phyloP scores from a whole-genome alignment of 495 filamentous ascomycete species.

The Geoglossum glabrum region DNA sequence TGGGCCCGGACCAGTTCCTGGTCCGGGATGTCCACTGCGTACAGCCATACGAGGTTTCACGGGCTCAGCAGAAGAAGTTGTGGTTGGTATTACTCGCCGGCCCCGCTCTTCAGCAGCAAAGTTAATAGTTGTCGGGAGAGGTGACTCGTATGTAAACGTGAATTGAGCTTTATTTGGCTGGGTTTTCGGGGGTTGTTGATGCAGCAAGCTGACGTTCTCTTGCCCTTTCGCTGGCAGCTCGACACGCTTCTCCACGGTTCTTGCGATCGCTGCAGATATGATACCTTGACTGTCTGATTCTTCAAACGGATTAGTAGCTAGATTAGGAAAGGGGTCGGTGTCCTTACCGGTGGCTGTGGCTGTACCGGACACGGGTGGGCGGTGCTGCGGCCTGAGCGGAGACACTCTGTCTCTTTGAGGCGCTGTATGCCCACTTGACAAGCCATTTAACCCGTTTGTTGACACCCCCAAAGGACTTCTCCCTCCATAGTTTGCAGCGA shows the following conservation, averaged over 20 bases:
- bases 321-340: slow-evolving; percentile 4
- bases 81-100: background rate
- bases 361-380: slow-evolving; percentile 18
- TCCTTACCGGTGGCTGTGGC: slow-evolving; percentile 6
- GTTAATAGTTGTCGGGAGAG: slow-evolving; percentile 42
- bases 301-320: slow-evolving; percentile 9
- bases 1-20: slow-evolving; percentile 3
- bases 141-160: slow-evolving; percentile 75
- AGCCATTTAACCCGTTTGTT: slow-evolving; percentile 31
- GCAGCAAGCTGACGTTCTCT: slow-evolving; percentile 56
- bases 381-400: background rate
- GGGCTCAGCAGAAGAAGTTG: slow-evolving; percentile 15
- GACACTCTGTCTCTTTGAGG: background rate
- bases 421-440: slow-evolving; percentile 12
- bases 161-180: slow-evolving; percentile 60
- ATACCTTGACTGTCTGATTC: slow-evolving; percentile 42
- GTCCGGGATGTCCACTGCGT: background rate
- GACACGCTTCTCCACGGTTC: slow-evolving; percentile 48
- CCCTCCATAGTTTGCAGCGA: slow-evolving; percentile 23
- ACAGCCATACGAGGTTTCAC: slow-evolving; percentile 11
- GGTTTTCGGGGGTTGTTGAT: slow-evolving; percentile 41
- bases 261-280: slow-evolving; percentile 77
- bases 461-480: slow-evolving; percentile 43
- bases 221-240: slow-evolving; percentile 35
- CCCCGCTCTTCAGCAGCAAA: slow-evolving; percentile 20